Evolutionary conservation across 2,329 filamentous ascomycete species (phyloP), one percentile per base, ranked within the genome.

Genomic region (Phialemoniopsis sp.): DNA sequence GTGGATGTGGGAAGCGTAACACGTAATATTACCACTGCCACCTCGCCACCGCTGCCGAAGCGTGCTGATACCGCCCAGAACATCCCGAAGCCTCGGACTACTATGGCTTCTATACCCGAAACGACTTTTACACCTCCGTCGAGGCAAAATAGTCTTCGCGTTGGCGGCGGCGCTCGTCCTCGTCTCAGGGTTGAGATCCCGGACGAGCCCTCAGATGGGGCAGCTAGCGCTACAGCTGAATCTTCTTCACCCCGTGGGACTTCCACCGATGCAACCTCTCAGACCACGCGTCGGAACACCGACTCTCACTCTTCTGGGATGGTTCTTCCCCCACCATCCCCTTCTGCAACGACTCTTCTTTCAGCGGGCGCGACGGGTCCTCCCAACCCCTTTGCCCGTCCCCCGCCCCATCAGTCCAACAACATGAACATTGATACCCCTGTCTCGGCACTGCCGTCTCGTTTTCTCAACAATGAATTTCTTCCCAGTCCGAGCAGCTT

Each of bases 101-200:
- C 76, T 0, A 68, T 81, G 5, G 78, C 85, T 2, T 82, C 80
- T 2, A 72, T 83, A 21, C 75, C 85, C 1, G 82, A 88, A 29
- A 78, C 65, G 1, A 62, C 68, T 0, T 78, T 88, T 47, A 78
- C 80, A 9, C 85, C 87, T 7, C 87, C 88, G 0, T 83, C 83
- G 15, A 77, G 88, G 29, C 82, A 86, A n/a, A 89, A 87, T 55
- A 94, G 87, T 47, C 67, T 85, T 43, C 79, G 84, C 48, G 67
- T 78, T 10, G 80, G 78, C 40, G 80, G 80, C 8, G 82, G 48
- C 1, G 34, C 87, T 53, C 78, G 90, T 39, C 93, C 93, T 3
- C 80, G 88, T 38, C 72, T 98, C 34, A 95, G 88, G 51, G 89
- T 98, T 5, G 89, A 96, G 56, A 98, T 98, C 53, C 93, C 93